Base-by-base conservation (phyloP, 1,284 basidiomycete species). In the Bondarzewia mesenterica region DNA sequence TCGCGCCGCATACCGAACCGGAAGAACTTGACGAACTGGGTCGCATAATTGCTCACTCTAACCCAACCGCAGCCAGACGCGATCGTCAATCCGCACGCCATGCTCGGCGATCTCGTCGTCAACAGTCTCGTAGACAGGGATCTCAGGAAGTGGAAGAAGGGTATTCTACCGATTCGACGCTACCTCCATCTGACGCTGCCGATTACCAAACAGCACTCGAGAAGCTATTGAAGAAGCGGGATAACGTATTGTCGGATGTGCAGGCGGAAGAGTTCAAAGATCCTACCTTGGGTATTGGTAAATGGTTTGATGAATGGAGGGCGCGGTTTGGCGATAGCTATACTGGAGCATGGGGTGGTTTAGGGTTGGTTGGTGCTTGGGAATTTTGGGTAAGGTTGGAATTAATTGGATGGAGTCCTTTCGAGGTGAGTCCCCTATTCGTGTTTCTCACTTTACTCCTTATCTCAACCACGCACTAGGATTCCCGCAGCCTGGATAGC, bases 381-480 rank as follows among this genome's bases (percentile, higher is more conserved):
- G 93, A 96, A 66, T 96, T 95, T 63, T 97, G 93, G 92, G 82
- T 82, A 18, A 73, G 93, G 46, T 70, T 93, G 44, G 94, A 97
- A 66, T 77, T 88, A 61, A 69, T 89, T 4, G 84, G 84, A 2
- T 96, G 94, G 93, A 83, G 93, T 62, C 89, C 89, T 37, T 73
- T 94, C 25, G 78, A 86, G 67, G 90, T 89, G 59, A 56, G 77
- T 68, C 21, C 22, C n/a, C n/a, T n/a, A n/a, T n/a, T n/a, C n/a
- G n/a, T 41, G 38, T 50, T 43, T 14, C 46, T 8, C 41, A 46
- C 8, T 49, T 14, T 4, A 26, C n/a, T 39, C 22, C 47, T 58
- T 49, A 57, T 57, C 21, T 54, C 27, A 41, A 45, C 57, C 49
- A 27, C 4, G 5, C 38, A 40, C 15, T 54, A 82, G 80, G 76